Conservation (phyloP, 805 yeast genomes). For the Blastobotrys mokoenaii region DNA sequence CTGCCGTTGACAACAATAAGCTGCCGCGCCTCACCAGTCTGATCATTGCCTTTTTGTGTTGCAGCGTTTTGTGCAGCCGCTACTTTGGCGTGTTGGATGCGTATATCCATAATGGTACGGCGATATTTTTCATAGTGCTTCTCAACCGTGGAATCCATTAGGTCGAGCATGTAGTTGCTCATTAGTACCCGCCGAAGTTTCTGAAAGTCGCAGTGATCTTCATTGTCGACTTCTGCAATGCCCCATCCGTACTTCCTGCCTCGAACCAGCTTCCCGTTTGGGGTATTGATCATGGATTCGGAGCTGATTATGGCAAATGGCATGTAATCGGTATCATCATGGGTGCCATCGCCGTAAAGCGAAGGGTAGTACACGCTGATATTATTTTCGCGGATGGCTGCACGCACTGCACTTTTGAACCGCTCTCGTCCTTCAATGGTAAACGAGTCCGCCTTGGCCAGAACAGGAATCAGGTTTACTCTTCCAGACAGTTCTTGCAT, state of each 20-base stretch:
- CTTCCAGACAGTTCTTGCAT: constrained; percentile 77
- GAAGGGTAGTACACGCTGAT: constrained; percentile 55
- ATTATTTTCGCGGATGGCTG: constrained; percentile 74
- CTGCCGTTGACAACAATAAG: constrained; percentile 2
- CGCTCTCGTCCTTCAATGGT: constrained; percentile 59
- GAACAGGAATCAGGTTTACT: constrained; percentile 81
- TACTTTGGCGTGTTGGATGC: constrained; percentile 13
- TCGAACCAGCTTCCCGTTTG: constrained; percentile 54
- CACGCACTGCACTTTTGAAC: constrained; percentile 61
- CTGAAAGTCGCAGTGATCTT: constrained; percentile 83
- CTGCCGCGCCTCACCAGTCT: no score
- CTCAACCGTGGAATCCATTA: constrained; percentile 72
- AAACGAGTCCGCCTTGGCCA: constrained; percentile 82
- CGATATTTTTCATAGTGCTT: constrained; percentile 76
- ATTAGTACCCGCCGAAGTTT: constrained; percentile 71
- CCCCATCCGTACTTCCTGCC: constrained; percentile 97
- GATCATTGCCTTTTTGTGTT: not conserved
- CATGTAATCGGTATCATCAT: constrained; percentile 46
- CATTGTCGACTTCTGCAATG: constrained; percentile 87
- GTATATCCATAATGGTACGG: constrained; percentile 18
- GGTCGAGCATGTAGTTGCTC: constrained; percentile 77
- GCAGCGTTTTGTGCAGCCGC: not conserved
- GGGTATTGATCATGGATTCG: constrained; percentile 57
- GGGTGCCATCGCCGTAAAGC: constrained; percentile 29
- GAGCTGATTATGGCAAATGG: constrained; percentile 56